Evolutionary conservation across 2,329 filamentous ascomycete genomes (phyloP).

Genomic region (Aureobasidium sp.): DNA sequence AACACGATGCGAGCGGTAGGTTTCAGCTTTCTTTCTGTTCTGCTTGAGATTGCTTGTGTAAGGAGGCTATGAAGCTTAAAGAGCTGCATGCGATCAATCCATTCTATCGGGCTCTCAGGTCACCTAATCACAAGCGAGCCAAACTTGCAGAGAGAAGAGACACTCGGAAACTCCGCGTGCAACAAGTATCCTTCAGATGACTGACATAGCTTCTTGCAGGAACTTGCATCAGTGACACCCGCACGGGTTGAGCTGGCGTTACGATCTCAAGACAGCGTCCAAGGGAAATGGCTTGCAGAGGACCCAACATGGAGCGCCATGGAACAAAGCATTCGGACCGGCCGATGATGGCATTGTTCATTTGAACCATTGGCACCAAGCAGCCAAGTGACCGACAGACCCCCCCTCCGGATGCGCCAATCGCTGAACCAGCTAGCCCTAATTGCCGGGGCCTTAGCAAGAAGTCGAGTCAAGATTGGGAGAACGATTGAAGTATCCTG

Average conservation of each 20-base stretch:
- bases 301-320: conserved; percentile 51
- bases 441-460: neutral
- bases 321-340: conserved; percentile 17
- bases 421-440: neutral
- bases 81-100: neutral
- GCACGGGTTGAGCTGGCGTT: conserved; percentile 50
- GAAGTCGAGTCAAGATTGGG: neutral
- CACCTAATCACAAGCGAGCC: neutral
- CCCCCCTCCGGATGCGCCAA: neutral
- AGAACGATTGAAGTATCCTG: neutral
- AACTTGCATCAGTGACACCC: conserved; percentile 52
- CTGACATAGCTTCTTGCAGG: conserved; percentile 33
- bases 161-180: too few species aligned
- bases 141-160: too few species aligned
- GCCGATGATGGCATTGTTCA: conserved; percentile 14
- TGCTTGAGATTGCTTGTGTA: neutral
- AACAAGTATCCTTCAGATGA: neutral
- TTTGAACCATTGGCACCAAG: neutral
- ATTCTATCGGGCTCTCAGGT: neutral
- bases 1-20: conserved; percentile 38
- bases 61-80: neutral
- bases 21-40: neutral
- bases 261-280: conserved; percentile 46
- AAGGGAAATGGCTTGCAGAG: conserved; percentile 56
- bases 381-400: neutral